Evolutionary conservation across 2,329 filamentous ascomycete species (phyloP).

Genomic region (Lachnum nothofagi): DNA sequence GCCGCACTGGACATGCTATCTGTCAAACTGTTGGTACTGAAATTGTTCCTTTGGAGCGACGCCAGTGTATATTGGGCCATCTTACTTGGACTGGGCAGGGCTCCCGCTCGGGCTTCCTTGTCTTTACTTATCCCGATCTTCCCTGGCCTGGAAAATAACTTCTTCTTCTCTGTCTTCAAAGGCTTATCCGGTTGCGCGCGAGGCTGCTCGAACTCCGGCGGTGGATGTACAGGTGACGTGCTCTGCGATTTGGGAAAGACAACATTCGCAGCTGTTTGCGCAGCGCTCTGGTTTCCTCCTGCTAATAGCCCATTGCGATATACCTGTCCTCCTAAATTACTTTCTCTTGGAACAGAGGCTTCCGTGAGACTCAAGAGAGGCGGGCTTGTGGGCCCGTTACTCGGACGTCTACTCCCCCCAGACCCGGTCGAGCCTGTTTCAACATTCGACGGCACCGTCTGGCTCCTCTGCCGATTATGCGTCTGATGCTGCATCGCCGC

Average conservation of each 20-base stretch:
- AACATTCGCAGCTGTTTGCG: slow-evolving; percentile 66
- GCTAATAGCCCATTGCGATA: slow-evolving; percentile 57
- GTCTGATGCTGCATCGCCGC: slow-evolving; percentile 64
- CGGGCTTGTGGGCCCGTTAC: slow-evolving; percentile 52
- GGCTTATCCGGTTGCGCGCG: slow-evolving; percentile 50
- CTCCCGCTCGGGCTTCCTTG: slow-evolving; percentile 58
- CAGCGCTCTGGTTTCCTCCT: slow-evolving; percentile 58
- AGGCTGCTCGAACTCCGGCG: slow-evolving; percentile 35
- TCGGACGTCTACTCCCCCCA: slow-evolving; percentile 25
- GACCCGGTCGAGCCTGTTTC: slow-evolving; percentile 22
- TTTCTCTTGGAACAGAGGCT: slow-evolving; percentile 57
- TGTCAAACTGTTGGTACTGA: slow-evolving; percentile 65
- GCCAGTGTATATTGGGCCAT: slow-evolving; percentile 60
- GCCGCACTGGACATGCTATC: slow-evolving; percentile 51
- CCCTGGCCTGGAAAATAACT: slow-evolving; percentile 73
- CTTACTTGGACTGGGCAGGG: slow-evolving; percentile 68
- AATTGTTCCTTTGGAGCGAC: slow-evolving; percentile 60
- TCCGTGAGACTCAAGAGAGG: slow-evolving; percentile 61
- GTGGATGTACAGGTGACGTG: slow-evolving; percentile 28
- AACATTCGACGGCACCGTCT: slow-evolving; percentile 59
- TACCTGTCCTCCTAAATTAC: slow-evolving; percentile 41
- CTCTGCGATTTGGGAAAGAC: slow-evolving; percentile 56
- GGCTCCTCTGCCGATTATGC: slow-evolving; percentile 60
- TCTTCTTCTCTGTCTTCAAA: slow-evolving; percentile 62
- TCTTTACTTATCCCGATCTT: slow-evolving; percentile 66